Evolutionary conservation across 176 grass and related monocot genomes (phyloP), one percentile per base, ranked within the genome.

Genomic region (Paspalum vaginatum): DNA sequence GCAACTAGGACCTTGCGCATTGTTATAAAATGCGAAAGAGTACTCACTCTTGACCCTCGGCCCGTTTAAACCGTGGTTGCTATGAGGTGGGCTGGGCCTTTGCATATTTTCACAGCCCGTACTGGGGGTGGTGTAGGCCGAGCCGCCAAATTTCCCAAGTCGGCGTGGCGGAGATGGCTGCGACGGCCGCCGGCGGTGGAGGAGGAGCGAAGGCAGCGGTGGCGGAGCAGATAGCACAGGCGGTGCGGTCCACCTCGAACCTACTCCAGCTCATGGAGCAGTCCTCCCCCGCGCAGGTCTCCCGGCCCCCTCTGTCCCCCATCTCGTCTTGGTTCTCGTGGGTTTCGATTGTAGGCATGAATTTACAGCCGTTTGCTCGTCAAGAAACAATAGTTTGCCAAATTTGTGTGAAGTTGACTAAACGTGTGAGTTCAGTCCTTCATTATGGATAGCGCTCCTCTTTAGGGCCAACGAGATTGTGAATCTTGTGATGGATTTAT

Each of bases 211-310:
- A 87, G 73, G 80, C 83, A 7, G 65, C 77, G 5, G 88, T 81
- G 81, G 92, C 86, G 20, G 92, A 98, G 68, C 95, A 94, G 88
- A 93, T 94, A 70, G 63, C 72, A 24, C 90, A 98, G 60, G 92
- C 92, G n/a, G 90, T 98, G 72, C 88, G 87, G 75, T 98, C 95
- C 80, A 94, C 95, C 46, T 88, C 95, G 49, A 98, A 94, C 72
- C 95, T 98, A 16, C 90, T 98, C 54, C 95, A 85, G 26, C 87
- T 98, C 64, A 92, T 98, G 95, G 90, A 98, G 52, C 82, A 94
- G 20, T 92, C 92, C 45, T 98, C 95, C 62, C 90, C 92, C 79
- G 86, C 95, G 11, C 95, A 98, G 91, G 94, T 89, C 62, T 61
- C 16, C 17, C 48, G 14, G 32, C 1, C 32, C 32, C 40, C n/a